These are phyloP conservation scores for Rhizopus arrhizus DNA, from an alignment of 371 early-diverging fungal species.

Conservation along the genomic window DNA sequence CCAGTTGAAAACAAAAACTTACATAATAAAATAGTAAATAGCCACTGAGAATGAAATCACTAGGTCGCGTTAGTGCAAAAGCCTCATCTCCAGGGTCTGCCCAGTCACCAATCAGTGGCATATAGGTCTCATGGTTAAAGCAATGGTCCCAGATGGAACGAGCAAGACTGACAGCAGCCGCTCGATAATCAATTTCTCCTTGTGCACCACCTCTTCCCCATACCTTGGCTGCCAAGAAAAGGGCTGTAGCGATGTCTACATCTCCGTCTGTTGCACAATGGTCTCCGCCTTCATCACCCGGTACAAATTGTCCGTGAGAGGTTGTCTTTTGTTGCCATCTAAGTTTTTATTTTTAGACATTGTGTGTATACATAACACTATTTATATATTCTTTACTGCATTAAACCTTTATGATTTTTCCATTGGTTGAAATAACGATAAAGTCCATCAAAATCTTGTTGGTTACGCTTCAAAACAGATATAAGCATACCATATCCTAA, in stretches of 20 bases:
- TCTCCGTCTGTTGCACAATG: conserved; percentile 68
- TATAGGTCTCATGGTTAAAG: conserved; percentile 57
- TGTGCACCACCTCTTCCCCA: conserved; percentile 61
- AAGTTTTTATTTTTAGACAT: background rate
- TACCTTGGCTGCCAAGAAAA: conserved; percentile 58
- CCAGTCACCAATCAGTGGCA: conserved; percentile 68
- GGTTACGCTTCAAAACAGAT: conserved; percentile 61
- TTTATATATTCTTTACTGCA: conserved; percentile 36
- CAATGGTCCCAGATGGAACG: conserved; percentile 58
- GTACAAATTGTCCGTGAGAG: conserved; percentile 38
- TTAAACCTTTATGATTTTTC: conserved; percentile 59
- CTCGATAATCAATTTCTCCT: conserved; percentile 53
- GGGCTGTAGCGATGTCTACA: conserved; percentile 60
- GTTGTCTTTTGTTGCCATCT: conserved; percentile 62
- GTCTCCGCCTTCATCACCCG: conserved; percentile 58
- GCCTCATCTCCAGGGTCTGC: conserved; percentile 60
- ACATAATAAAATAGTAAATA: conserved; percentile 60
- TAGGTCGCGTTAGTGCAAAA: conserved; percentile 56
- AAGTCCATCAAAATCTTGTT: conserved; percentile 63
- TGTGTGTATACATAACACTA: background rate
- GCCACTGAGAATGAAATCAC: conserved; percentile 63
- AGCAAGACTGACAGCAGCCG: conserved; percentile 45
- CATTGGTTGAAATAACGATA: conserved; percentile 58
- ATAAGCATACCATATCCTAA: conserved; percentile 67
- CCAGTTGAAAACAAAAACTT: conserved; percentile 1